Base-by-base conservation (phyloP, 1,284 basidiomycete genomes). In the Lentinula novae-zelandiae region DNA sequence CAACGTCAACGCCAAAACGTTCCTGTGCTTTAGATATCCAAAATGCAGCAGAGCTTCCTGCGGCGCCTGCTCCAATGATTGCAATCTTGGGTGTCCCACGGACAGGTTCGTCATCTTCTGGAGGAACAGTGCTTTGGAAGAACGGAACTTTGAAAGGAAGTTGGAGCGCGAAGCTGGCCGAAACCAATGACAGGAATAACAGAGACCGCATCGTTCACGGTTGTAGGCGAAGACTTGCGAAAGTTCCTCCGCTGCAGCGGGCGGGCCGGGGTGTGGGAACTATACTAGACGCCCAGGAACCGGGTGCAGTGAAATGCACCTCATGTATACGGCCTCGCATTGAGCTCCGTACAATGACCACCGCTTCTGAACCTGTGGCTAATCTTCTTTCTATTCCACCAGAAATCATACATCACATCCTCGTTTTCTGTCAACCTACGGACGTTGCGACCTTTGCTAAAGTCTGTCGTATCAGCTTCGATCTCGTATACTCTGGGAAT, bases 1-100 rank as follows among this genome's bases (percentile, higher is more conserved):
- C 85, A 3, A 94, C 75, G 57, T 86, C 79, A 27, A 90, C 70
- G 1, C 83, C 86, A 57, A 81, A 83, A 36, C 89, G 76, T 62
- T 88, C 78, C 67, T 87, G 87, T 13, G 90, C 90, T 67, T 89
- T 89, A 5, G 82, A 76, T 55, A 96, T 82, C 86, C 93, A 95
- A 73, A 93, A 95, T 0, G 95, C 92, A 8, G 94, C 91, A 10
- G 90, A 87, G 9, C 85, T 86, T 2, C 95, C 95, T 7, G 83
- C 91, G 7, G 95, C 92, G 20, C 95, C 95, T 0, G 94, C 93
- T 40, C 95, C 95, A 49, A 96, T 84, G 68, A 64, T 62, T 17
- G 64, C 64, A 13, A 65, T 60, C 40, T 40, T 60, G 1, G 61
- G 63, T n/a, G 62, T 57, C 12, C 56, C 62, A 51, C 61, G 40